Base-by-base conservation (phyloP, 2,329 filamentous ascomycete genomes). In the Alternaria postmessia region DNA sequence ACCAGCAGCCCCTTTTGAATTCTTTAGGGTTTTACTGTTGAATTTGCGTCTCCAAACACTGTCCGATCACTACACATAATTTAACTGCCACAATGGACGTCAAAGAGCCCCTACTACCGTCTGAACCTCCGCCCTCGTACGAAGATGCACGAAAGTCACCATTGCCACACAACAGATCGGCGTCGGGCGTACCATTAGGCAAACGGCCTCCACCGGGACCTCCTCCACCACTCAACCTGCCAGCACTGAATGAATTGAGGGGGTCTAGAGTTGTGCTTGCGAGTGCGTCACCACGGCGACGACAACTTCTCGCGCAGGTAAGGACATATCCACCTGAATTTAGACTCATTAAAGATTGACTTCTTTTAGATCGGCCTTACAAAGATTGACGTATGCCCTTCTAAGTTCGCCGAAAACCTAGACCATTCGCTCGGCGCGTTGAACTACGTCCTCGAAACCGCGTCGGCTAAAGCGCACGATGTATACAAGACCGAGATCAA, bases 401-500 rank as follows among this genome's bases (percentile, higher is more conserved):
- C 93, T 42, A 89, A 86, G 54, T 89, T 92, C 66, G 90, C 92
- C 53, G 95, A 99, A 81, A 86, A 98, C 81, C 87, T 97, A 55
- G 86, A 92, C 71, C 97, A 98, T 78, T 96, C 97, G 2, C 86
- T 94, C 60, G 88, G 89, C 1, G 92, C 95, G 1, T 91, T 92
- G 77, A 93, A 96, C 81, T 99, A 99, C 81, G 95, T 97, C 20
- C 85, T 94, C 14, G 88, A 89, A 58, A 99, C 95, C 2, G 94
- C 94, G 4, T 87, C 88, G 22, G 87, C 90, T 69, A 99, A 99
- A 80, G 91, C 90, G 51, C 85, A 93, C 43, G 86, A 91, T 46
- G 91, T 98, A 9, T 91, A 91, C 78, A 75, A 78, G 30, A 75
- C 81, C 41, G 86, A 88, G 69, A 83, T 89, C 67, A 76, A 88